Evolutionary conservation across 164 flowering plant species (phyloP), one percentile per base, ranked within the genome.

Genomic region (Echeveria elegans): DNA sequence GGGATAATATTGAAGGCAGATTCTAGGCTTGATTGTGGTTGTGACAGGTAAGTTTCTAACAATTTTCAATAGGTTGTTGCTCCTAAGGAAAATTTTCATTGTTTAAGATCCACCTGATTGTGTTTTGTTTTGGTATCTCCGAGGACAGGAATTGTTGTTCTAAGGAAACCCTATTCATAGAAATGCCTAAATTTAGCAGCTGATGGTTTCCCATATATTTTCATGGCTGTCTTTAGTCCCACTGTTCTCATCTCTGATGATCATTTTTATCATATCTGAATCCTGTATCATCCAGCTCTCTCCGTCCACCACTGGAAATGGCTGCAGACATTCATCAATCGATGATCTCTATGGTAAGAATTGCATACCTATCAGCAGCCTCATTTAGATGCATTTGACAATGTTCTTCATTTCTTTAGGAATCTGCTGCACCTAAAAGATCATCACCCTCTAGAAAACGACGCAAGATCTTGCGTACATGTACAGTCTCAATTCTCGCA

Each of bases 401-500:
- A 26, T 28, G 0, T 10, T 9, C 14, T 12, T 56, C 47, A 58
- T 56, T 28, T 63, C 73, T 24, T 56, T 71, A 80, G 84, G 79
- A 58, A 60, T 66, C 77, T 45, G 40, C 21, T 24, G 31, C 65
- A 58, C n/a, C 41, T 28, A 37, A 52, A 21, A 69, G 47, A 61
- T 69, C 29, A 53, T 66, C 24, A 28, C 61, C 32, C 32, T 36
- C 63, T 6, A 74, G 88, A 53, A 72, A 71, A 5, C 79, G 77
- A 30, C 73, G 72, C 14, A 79, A 75, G 34, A 85, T 85, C 4
- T 62, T 88, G 41, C 76, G 79, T 41, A 79, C 88, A 0, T 77
- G 76, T 70, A 89, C 78, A 29, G 79, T 72, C 68, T 76, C 87
- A 41, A 26, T 77, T 34, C 16, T 79, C 9, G 72, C 70, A 16